phyloP scores from a whole-genome alignment of 2,329 filamentous ascomycete genomes.

The Fusarium verticillioides region DNA sequence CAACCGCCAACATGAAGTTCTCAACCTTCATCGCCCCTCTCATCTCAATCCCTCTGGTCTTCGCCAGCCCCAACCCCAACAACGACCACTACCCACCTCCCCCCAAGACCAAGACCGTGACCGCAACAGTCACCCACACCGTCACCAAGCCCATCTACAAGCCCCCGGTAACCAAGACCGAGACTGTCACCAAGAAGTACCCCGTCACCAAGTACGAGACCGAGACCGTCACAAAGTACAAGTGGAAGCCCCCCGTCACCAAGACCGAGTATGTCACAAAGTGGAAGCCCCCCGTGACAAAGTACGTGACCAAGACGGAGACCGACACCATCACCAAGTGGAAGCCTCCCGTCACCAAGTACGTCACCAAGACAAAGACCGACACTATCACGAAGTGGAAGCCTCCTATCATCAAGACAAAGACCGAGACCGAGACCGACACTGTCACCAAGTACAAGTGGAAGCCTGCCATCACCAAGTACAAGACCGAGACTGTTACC shows the following conservation, averaged over 20 bases:
- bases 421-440: not conserved
- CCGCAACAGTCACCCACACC: constrained; percentile 22
- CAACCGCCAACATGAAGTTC: constrained; percentile 30
- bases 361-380: constrained; percentile 3
- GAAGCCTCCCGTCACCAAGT: constrained; percentile 12
- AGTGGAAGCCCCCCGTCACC: constrained; percentile 17
- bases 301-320: constrained; percentile 13
- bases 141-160: constrained; percentile 27
- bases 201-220: constrained; percentile 13
- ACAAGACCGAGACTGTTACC: constrained; percentile 9
- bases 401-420: not conserved
- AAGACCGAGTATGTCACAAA: constrained; percentile 25
- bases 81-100: constrained; percentile 1
- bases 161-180: constrained; percentile 26
- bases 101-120: constrained; percentile 27
- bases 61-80: constrained; percentile 20
- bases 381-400: not conserved
- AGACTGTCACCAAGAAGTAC: constrained; percentile 24
- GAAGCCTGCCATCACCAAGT: constrained; percentile 17
- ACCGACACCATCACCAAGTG: constrained; percentile 1
- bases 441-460: constrained; percentile 12
- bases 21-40: constrained; percentile 17
- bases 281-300: constrained; percentile 13
- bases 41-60: constrained; percentile 16
- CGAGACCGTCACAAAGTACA: constrained; percentile 21